These are phyloP conservation scores for Ascomycota sp. DNA, from an alignment of 2,329 filamentous ascomycete genomes.

Conservation along the genomic window DNA sequence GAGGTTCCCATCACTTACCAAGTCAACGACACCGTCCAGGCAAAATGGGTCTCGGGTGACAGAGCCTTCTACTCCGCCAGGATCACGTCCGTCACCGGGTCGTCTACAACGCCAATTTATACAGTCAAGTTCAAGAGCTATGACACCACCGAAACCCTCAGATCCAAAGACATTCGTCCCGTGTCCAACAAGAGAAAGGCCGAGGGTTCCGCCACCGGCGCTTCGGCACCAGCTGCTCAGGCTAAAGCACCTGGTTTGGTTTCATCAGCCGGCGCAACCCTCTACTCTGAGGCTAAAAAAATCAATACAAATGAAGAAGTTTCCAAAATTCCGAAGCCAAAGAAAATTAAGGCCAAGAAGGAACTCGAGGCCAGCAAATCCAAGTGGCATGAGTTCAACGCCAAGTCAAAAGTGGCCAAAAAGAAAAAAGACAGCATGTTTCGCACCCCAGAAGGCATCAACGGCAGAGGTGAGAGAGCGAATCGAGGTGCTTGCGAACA, in stretches of 20 bases:
- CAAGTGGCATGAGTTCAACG: conserved; percentile 87
- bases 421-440: conserved; percentile 93
- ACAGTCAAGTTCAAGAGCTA: conserved; percentile 92
- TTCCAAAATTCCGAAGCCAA: conserved; percentile 55
- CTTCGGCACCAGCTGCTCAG: conserved; percentile 18
- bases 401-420: conserved; percentile 53
- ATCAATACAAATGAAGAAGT: conserved; percentile 43
- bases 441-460: conserved; percentile 67
- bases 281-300: conserved; percentile 41
- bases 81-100: conserved; percentile 86
- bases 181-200: conserved; percentile 70
- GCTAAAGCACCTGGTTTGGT: conserved; percentile 20
- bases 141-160: conserved; percentile 61
- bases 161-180: conserved; percentile 66
- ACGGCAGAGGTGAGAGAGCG: conserved; percentile 52
- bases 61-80: conserved; percentile 78
- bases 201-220: conserved; percentile 45
- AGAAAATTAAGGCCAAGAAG: conserved; percentile 80
- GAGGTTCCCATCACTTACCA: conserved; percentile 41
- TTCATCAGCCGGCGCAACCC: conserved; percentile 32
- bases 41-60: conserved; percentile 80
- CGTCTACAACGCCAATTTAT: conserved; percentile 76
- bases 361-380: conserved; percentile 77
- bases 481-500: neutral
- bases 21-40: conserved; percentile 77